Evolutionary conservation across 805 yeast species (phyloP).

Genomic region (Schizosaccharomyces japonicus): DNA sequence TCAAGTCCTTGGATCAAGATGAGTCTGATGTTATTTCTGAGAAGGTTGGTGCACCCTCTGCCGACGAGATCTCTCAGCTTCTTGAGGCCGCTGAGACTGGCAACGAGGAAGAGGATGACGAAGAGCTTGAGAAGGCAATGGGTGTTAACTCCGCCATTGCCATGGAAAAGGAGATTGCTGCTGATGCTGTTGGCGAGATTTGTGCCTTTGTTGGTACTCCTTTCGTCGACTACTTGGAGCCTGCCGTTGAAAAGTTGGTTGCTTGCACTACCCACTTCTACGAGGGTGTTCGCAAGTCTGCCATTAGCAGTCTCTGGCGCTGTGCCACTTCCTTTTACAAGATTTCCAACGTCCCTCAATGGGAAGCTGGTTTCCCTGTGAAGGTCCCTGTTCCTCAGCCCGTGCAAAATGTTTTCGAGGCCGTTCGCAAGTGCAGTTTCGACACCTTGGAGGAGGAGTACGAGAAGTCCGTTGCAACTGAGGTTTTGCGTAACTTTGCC

Average conservation of each 20-base stretch:
- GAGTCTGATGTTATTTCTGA: conserved; percentile 27
- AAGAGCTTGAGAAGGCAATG: conserved; percentile 43
- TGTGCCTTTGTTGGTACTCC: conserved; percentile 67
- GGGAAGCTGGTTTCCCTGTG: conserved; percentile 18
- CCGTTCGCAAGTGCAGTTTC: conserved; percentile 44
- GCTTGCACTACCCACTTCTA: conserved; percentile 67
- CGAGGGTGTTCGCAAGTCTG: conserved; percentile 67
- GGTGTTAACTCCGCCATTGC: conserved; percentile 87
- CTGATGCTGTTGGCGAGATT: conserved; percentile 65
- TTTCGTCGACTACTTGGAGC: conserved; percentile 55
- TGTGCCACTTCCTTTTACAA: conserved; percentile 19
- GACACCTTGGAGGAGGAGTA: conserved; percentile 50
- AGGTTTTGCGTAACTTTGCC: conserved; percentile 48
- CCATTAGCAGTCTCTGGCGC: conserved; percentile 69
- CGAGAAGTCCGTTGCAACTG: conserved; percentile 49
- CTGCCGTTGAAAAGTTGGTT: conserved; percentile 33
- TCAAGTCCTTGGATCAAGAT: conserved; percentile 61
- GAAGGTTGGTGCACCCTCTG: conserved; percentile 4
- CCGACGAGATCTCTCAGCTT: conserved; percentile 10
- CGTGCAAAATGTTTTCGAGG: conserved; percentile 27
- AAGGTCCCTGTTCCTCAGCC: conserved; percentile 5
- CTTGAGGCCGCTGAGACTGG: conserved; percentile 10
- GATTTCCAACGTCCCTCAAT: conserved; percentile 12
- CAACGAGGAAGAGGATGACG: conserved; percentile 27
- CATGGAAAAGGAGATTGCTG: conserved; percentile 86